A percentile compares a stretch with the other conserved stretches of the same genome.
Conservation (phyloP, 768 basidiomycete genomes). For the Mycena leptocephala region DNA sequence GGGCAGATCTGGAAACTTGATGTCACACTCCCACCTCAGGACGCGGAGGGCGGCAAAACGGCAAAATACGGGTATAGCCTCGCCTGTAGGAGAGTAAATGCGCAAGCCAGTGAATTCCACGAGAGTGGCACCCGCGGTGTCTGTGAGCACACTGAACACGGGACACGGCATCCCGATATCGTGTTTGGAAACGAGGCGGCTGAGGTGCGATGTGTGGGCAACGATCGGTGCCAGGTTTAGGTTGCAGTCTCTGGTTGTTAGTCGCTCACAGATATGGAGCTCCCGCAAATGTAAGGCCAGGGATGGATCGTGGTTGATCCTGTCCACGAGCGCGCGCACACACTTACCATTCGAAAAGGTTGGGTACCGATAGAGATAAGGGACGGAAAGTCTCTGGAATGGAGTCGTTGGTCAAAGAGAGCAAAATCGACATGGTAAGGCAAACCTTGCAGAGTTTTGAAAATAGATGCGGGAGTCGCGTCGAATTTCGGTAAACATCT, state of each 20-base stretch:
- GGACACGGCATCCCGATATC: neutral
- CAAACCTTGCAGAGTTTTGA: conserved; percentile 9
- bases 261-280: no score
- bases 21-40: neutral
- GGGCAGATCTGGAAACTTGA: no score
- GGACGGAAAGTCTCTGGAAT: neutral
- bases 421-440: neutral
- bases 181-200: neutral
- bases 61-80: neutral
- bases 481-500: no score
- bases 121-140: neutral
- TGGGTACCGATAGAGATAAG: neutral
- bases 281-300: neutral
- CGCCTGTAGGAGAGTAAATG: neutral
- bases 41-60: neutral
- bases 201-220: neutral
- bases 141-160: neutral
- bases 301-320: neutral
- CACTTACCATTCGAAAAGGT: neutral
- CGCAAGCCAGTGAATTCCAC: neutral
- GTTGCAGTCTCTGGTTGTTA: no score
- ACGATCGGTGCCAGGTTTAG: neutral
- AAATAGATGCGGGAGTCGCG: neutral
- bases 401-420: neutral
- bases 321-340: neutral